A percentile compares a stretch with the other conserved stretches of the same genome.
These are phyloP conservation scores for Penicillium verrucosum DNA, from an alignment of 2,329 filamentous ascomycete species.

Conservation along the genomic window DNA sequence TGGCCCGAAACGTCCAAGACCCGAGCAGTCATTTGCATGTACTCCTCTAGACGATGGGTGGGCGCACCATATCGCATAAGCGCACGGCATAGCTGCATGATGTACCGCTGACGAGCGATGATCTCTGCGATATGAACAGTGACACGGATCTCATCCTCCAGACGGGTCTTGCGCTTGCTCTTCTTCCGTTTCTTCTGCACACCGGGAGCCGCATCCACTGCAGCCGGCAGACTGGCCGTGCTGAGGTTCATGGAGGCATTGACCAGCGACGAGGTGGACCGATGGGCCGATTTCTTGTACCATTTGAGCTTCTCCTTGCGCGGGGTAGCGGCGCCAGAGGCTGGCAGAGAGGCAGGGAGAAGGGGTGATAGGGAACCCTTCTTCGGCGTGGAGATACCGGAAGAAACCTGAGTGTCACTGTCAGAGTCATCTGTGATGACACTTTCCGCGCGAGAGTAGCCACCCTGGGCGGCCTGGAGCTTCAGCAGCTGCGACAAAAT, in stretches of 20 bases:
- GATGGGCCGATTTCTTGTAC: conserved; percentile 41
- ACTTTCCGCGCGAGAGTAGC: conserved; percentile 27
- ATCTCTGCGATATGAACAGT: conserved; percentile 65
- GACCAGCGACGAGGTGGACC: conserved; percentile 39
- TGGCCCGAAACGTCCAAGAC: conserved; percentile 87
- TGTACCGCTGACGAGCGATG: conserved; percentile 76
- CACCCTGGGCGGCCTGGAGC: conserved; percentile 57
- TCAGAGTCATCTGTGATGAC: conserved; percentile 33
- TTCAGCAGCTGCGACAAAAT: conserved; percentile 70
- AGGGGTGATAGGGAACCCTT: conserved; percentile 23
- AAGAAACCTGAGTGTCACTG: conserved; percentile 27
- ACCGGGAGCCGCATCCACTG: conserved; percentile 22
- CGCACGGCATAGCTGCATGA: conserved; percentile 79
- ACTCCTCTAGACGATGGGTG: conserved; percentile 86
- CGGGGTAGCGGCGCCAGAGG: conserved; percentile 33
- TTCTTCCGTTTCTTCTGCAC: conserved; percentile 17
- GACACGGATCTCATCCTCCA: conserved; percentile 56
- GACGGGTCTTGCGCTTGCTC: conserved; percentile 30
- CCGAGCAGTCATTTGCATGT: conserved; percentile 84
- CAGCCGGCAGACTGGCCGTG: conserved; percentile 30
- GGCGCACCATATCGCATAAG: conserved; percentile 91
- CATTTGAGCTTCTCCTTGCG: conserved; percentile 42
- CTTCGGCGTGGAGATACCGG: conserved; percentile 30
- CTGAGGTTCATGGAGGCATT: conserved; percentile 40
- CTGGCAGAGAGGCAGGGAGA: conserved; percentile 15